Evolutionary conservation across 164 flowering plant species (phyloP).

Genomic region (Houttuynia cordata): DNA sequence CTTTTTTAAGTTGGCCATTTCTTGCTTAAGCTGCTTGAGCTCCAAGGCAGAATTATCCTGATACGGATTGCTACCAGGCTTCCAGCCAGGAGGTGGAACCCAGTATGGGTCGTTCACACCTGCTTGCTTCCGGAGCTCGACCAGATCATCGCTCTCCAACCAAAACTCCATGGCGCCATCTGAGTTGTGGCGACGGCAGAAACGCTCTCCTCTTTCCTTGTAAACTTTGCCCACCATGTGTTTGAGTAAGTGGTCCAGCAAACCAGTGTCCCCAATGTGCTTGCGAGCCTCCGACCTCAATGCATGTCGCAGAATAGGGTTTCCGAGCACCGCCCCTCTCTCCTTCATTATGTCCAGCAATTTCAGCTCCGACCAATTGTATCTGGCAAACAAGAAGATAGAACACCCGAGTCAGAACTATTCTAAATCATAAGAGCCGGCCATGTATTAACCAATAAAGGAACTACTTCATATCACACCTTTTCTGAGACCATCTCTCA

Average conservation of each 20-base stretch:
- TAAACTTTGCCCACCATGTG: conserved; percentile 76
- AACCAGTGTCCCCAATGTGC: conserved; percentile 78
- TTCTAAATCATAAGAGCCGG: too few relatives aligned
- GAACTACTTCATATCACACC: too few relatives aligned
- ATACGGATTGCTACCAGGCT: conserved; percentile 47
- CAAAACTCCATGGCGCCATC: conserved; percentile 94
- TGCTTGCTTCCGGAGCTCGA: conserved; percentile 49
- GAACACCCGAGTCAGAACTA: too few relatives aligned
- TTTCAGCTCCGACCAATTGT: conserved; percentile 47
- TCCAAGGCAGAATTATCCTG: conserved; percentile 57
- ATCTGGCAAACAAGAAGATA: conserved; percentile 20
- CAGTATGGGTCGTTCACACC: conserved; percentile 74
- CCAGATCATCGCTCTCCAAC: conserved; percentile 62
- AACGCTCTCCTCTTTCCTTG: conserved; percentile 60
- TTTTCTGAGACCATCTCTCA: background rate
- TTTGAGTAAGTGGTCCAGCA: conserved; percentile 77
- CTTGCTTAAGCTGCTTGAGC: conserved; percentile 36
- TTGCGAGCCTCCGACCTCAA: conserved; percentile 65
- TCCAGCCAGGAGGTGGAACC: conserved; percentile 79
- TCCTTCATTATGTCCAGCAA: conserved; percentile 59
- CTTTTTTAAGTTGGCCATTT: conserved; percentile 14
- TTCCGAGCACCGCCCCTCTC: conserved; percentile 42
- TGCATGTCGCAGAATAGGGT: conserved; percentile 49
- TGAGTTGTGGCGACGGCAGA: conserved; percentile 64
- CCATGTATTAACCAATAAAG: too few relatives aligned